These are phyloP conservation scores for Trametes meyenii DNA, from an alignment of 768 basidiomycete genomes.

Conservation along the genomic window DNA sequence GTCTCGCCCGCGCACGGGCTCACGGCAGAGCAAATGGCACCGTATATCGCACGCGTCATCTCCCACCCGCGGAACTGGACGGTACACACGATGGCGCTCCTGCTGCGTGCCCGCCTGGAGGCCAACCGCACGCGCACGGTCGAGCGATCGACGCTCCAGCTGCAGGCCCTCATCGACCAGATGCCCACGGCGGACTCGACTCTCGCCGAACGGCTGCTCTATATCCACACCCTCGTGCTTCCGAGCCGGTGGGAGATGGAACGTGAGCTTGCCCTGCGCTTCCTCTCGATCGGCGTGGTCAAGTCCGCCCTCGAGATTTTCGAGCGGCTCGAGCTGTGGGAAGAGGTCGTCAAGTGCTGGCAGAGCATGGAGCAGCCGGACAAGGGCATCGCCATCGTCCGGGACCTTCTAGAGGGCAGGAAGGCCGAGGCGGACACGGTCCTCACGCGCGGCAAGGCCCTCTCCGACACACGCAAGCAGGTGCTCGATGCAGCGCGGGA, in stretches of 20 bases:
- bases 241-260: slow-evolving; percentile 96
- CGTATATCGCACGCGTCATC: slow-evolving; percentile 89
- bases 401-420: slow-evolving; percentile 80
- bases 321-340: slow-evolving; percentile 97
- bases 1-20: slow-evolving; percentile 89
- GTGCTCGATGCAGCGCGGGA: slow-evolving; percentile 67
- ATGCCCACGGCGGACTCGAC: slow-evolving; percentile 88
- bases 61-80: slow-evolving; percentile 94
- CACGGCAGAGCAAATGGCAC: slow-evolving; percentile 88
- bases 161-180: slow-evolving; percentile 95
- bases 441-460: slow-evolving; percentile 58
- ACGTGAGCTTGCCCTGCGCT: slow-evolving; percentile 83
- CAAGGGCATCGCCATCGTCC: slow-evolving; percentile 78
- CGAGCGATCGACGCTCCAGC: slow-evolving; percentile 89
- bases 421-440: slow-evolving; percentile 84
- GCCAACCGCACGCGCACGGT: slow-evolving; percentile 87
- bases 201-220: slow-evolving; percentile 72
- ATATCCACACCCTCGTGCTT: slow-evolving; percentile 78
- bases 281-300: slow-evolving; percentile 82
- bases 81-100: slow-evolving; percentile 93
- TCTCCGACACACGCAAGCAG: slow-evolving; percentile 43
- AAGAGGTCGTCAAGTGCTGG: slow-evolving; percentile 91
- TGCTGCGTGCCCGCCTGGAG: slow-evolving; percentile 91
- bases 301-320: slow-evolving; percentile 93
- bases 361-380: slow-evolving; percentile 78